Conservation (phyloP, 2,329 filamentous ascomycete genomes). For the Drechslerella stenobrocha region DNA sequence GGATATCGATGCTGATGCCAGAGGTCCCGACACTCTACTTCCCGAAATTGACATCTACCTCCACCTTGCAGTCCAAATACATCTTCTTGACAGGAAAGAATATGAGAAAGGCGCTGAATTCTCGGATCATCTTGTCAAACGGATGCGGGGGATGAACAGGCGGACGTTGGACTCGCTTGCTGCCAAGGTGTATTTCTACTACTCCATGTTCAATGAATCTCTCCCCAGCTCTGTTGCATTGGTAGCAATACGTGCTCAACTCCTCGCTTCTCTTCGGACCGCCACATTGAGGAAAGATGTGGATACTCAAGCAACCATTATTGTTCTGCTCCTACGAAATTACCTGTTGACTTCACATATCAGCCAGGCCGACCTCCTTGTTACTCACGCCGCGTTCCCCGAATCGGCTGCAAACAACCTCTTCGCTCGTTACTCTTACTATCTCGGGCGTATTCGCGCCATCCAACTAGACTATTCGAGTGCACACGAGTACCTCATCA, state of each 20-base stretch:
- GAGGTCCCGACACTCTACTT: constrained; percentile 71
- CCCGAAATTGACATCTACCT: constrained; percentile 89
- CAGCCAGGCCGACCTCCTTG: constrained; percentile 89
- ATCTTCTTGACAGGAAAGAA: constrained; percentile 82
- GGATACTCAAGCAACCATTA: constrained; percentile 95
- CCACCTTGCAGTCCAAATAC: constrained; percentile 81
- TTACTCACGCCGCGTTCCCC: constrained; percentile 94
- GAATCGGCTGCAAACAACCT: constrained; percentile 95
- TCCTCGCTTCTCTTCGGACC: constrained; percentile 86
- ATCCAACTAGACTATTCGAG: constrained; percentile 97
- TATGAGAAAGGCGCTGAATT: constrained; percentile 79
- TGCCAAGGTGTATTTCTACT: constrained; percentile 98
- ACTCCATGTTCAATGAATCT: constrained; percentile 84
- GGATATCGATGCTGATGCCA: constrained; percentile 70
- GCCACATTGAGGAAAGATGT: constrained; percentile 96
- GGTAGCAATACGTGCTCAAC: constrained; percentile 79
- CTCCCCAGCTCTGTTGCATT: constrained; percentile 85
- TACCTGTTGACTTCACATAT: constrained; percentile 97
- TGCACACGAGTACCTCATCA: constrained; percentile 89
- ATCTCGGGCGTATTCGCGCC: constrained; percentile 91
- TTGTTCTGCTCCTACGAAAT: constrained; percentile 89
- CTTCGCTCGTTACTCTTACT: constrained; percentile 95
- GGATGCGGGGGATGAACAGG: constrained; percentile 85
- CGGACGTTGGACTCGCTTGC: constrained; percentile 91
- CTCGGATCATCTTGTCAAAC: constrained; percentile 78